phyloP scores from a whole-genome alignment of 495 filamentous ascomycete genomes.

The Hypoxylon lienhwacheense region DNA sequence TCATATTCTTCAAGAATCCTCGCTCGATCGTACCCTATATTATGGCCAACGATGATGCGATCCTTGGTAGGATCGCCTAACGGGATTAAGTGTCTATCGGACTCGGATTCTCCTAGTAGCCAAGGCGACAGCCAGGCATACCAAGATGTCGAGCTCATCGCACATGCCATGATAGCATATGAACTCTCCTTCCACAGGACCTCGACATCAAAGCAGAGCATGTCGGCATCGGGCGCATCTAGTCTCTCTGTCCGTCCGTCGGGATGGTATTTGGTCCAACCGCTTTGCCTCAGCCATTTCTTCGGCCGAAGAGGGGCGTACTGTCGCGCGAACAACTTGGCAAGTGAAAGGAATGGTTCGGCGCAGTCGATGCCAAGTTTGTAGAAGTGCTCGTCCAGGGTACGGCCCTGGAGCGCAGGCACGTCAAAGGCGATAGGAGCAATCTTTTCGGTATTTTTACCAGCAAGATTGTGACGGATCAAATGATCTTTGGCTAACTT shows the following conservation, averaged over 20 bases:
- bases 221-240: constrained; percentile 72
- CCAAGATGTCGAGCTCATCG: constrained; percentile 83
- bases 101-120: constrained; percentile 81
- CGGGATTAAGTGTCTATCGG: constrained; percentile 78
- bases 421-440: constrained; percentile 84
- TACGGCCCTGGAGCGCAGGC: constrained; percentile 73
- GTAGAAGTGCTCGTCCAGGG: constrained; percentile 93
- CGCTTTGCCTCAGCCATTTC: constrained; percentile 76
- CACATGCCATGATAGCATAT: constrained; percentile 96
- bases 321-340: constrained; percentile 68
- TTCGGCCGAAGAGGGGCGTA: constrained; percentile 73
- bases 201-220: constrained; percentile 94
- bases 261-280: constrained; percentile 88
- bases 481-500: constrained; percentile 81
- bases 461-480: constrained; percentile 81
- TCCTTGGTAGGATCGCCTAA: constrained; percentile 70
- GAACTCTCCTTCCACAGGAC: constrained; percentile 92
- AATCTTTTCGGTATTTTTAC: constrained; percentile 77
- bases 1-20: constrained; percentile 88
- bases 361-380: constrained; percentile 85
- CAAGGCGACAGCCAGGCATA: constrained; percentile 98
- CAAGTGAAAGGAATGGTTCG: constrained; percentile 78
- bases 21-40: constrained; percentile 93
- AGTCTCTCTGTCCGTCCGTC: constrained; percentile 73
- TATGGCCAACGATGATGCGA: constrained; percentile 87